These are phyloP conservation scores for Pseudopithomyces chartarum DNA, from an alignment of 2,329 filamentous ascomycete species.

Conservation along the genomic window DNA sequence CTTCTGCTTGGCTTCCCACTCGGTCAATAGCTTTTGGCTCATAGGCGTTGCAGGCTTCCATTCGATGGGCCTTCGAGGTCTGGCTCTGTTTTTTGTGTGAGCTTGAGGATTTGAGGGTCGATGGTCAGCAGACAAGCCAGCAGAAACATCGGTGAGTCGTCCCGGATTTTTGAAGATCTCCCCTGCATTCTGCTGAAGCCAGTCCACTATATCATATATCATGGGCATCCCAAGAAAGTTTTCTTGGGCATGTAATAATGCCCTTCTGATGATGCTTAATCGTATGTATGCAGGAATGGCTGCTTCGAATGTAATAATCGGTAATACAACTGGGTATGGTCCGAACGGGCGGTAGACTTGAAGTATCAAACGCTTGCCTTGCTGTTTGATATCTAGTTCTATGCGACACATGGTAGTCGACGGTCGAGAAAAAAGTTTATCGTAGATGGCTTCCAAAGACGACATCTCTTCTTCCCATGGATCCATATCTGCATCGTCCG, in stretches of 20 bases:
- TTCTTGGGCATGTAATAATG: conserved; percentile 71
- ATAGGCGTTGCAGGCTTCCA: conserved; percentile 64
- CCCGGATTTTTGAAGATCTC: conserved; percentile 85
- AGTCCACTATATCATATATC: conserved; percentile 88
- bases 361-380: conserved; percentile 54
- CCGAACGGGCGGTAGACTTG: conserved; percentile 72
- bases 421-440: conserved; percentile 61
- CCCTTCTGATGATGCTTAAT: conserved; percentile 81
- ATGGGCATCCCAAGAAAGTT: conserved; percentile 82
- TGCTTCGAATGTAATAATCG: conserved; percentile 70
- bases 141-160: conserved; percentile 80
- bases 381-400: conserved; percentile 59
- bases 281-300: conserved; percentile 89
- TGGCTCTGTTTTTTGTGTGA: conserved; percentile 25
- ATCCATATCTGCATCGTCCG: conserved; percentile 55
- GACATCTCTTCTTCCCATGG: conserved; percentile 85
- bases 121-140: conserved; percentile 65
- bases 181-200: conserved; percentile 85
- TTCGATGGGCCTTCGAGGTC: conserved; percentile 59
- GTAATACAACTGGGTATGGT: conserved; percentile 71
- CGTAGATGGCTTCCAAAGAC: conserved; percentile 85
- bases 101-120: conserved; percentile 30
- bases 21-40: conserved; percentile 63
- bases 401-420: conserved; percentile 72
- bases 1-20: conserved; percentile 73